phyloP scores from a whole-genome alignment of 768 basidiomycete species.

The Phanerochaete carnosa region DNA sequence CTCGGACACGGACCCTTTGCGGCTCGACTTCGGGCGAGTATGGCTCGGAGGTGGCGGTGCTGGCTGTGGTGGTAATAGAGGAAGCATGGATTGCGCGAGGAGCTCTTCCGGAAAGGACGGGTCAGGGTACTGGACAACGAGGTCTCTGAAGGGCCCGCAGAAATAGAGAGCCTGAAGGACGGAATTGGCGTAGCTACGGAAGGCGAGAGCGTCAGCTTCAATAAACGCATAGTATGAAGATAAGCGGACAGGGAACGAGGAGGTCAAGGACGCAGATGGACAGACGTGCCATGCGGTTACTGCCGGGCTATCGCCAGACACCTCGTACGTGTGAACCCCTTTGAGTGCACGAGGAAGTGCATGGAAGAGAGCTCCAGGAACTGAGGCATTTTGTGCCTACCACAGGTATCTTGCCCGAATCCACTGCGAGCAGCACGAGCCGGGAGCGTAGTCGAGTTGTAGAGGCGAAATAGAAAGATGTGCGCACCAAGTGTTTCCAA shows the following conservation, averaged over 20 bases:
- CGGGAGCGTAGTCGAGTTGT: not conserved
- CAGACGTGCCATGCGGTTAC: not conserved
- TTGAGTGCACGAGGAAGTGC: not conserved
- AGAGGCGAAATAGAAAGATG: not conserved
- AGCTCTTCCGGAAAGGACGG: conserved; percentile 40
- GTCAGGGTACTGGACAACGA: conserved; percentile 71
- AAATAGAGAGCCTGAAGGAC: conserved; percentile 97
- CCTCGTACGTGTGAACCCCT: not conserved
- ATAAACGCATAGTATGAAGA: not conserved
- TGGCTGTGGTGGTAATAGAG: conserved; percentile 20
- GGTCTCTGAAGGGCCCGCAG: conserved; percentile 88
- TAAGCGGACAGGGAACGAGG: not conserved
- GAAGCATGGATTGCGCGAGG: conserved; percentile 18
- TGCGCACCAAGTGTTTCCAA: conserved; percentile 91
- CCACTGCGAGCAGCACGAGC: not conserved
- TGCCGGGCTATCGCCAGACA: conserved; percentile 18
- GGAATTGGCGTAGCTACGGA: conserved; percentile 91
- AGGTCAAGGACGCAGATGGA: not conserved
- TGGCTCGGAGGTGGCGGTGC: conserved; percentile 26
- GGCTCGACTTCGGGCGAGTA: conserved; percentile 57
- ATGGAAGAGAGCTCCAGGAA: not conserved
- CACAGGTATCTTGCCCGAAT: not conserved
- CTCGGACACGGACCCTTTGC: conserved; percentile 39
- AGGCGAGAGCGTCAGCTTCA: conserved; percentile 17
- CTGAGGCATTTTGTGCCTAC: not conserved